Percentiles rank a stretch among this genome's conserved stretches.
These are phyloP conservation scores for Sporothrix variecibatus DNA, from an alignment of 2,329 filamentous ascomycete genomes.

Conservation along the genomic window DNA sequence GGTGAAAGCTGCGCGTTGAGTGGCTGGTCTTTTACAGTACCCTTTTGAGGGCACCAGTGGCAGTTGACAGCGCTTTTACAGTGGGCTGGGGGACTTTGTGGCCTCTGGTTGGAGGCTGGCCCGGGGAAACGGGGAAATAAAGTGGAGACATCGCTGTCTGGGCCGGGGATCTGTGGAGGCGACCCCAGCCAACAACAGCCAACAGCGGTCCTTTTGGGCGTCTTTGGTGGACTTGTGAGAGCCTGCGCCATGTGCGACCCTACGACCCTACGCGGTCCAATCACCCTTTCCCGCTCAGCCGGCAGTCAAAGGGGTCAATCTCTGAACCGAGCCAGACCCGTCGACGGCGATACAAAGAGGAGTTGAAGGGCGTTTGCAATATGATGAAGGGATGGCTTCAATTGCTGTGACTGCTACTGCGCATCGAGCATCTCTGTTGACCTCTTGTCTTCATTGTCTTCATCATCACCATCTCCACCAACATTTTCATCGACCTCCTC, in stretches of 20 bases:
- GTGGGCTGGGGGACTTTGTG: neutral
- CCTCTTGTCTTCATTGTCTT: neutral
- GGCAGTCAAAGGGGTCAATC: neutral
- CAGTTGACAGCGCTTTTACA: neutral
- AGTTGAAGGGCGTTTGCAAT: neutral
- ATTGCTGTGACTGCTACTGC: neutral
- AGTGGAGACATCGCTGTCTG: slow-evolving; percentile 13
- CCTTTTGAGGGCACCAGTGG: neutral
- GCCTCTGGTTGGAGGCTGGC: slow-evolving; percentile 13
- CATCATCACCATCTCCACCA: neutral
- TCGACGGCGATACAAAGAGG: slow-evolving; percentile 21
- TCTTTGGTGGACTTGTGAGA: neutral
- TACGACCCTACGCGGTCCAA: neutral
- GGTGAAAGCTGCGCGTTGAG: neutral
- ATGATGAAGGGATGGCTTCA: neutral
- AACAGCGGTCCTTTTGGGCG: neutral
- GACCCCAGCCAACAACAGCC: neutral
- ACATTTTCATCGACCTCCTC: neutral
- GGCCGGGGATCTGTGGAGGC: slow-evolving; percentile 15
- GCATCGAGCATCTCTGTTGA: neutral
- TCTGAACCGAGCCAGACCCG: slow-evolving; percentile 21
- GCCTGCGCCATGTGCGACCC: neutral
- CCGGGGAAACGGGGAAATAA: slow-evolving; percentile 31
- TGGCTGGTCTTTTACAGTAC: neutral
- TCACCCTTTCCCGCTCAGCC: slow-evolving; percentile 24